These are phyloP conservation scores for Macrolepiota fuliginosa DNA, from an alignment of 768 basidiomycete genomes.

Conservation along the genomic window DNA sequence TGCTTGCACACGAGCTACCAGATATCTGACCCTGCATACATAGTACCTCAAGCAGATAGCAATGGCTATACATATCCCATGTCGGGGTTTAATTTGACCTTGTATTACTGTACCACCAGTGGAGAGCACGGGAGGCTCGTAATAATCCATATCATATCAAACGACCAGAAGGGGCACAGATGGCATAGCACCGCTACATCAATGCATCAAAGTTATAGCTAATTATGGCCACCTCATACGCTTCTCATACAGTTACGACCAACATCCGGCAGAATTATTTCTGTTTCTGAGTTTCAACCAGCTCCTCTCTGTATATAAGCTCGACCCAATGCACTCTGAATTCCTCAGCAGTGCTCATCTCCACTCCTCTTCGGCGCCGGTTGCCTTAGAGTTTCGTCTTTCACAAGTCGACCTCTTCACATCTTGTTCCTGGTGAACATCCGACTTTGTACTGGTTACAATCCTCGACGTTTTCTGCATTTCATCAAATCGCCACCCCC, in stretches of 20 bases:
- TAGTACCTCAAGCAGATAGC: neutral
- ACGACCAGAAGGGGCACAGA: neutral
- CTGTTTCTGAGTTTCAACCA: neutral
- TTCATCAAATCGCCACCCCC: constrained; percentile 15
- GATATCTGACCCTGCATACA: neutral
- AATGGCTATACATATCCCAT: too few species aligned
- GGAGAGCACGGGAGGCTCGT: too few species aligned
- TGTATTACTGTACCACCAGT: neutral
- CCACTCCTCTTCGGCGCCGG: constrained; percentile 39
- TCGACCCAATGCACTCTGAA: constrained; percentile 14
- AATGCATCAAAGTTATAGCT: neutral
- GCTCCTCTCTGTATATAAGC: constrained; percentile 31
- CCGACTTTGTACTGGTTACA: constrained; percentile 25
- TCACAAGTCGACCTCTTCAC: constrained; percentile 36
- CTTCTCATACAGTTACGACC: constrained; percentile 4
- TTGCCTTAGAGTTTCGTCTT: constrained; percentile 41
- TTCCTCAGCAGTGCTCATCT: constrained; percentile 45
- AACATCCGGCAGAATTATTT: neutral
- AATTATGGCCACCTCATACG: neutral
- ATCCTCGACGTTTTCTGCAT: constrained; percentile 19
- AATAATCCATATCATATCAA: too few species aligned
- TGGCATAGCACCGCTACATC: neutral
- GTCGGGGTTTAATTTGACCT: too few species aligned
- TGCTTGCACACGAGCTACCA: neutral
- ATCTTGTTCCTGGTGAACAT: constrained; percentile 24